A percentile compares a stretch with the other conserved stretches of the same genome.
Evolutionary conservation across 164 flowering plant genomes (phyloP).

Genomic region (Tetrastigma voinierianum): DNA sequence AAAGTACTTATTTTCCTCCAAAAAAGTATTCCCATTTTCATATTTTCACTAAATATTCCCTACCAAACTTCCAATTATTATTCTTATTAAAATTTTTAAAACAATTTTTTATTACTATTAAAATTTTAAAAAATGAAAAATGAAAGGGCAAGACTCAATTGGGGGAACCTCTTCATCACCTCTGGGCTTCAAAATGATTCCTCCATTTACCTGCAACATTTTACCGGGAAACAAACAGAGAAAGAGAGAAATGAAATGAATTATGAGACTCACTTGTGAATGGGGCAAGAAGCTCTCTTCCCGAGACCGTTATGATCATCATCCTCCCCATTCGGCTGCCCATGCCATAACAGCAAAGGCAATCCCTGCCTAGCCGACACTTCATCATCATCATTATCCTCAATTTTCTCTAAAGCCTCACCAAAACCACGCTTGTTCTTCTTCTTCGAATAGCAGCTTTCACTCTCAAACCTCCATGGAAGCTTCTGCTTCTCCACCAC

Average conservation of each 20-base stretch:
- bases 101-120: no score
- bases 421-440: slow-evolving; percentile 21
- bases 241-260: neutral
- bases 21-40: no score
- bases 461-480: neutral
- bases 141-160: no score
- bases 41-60: no score
- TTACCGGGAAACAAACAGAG: neutral
- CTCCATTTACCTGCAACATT: neutral
- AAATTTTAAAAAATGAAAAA: no score
- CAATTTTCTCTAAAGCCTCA: slow-evolving; percentile 19
- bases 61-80: no score
- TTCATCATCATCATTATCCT: neutral
- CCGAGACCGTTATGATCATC: slow-evolving; percentile 6
- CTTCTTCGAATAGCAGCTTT: neutral
- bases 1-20: no score
- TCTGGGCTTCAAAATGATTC: no score
- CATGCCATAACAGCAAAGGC: slow-evolving; percentile 29
- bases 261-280: slow-evolving; percentile 18
- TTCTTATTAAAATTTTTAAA: no score
- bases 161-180: no score
- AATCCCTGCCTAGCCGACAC: neutral
- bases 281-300: slow-evolving; percentile 5
- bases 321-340: slow-evolving; percentile 32
- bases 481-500: slow-evolving; percentile 13